Conservation (phyloP, 2,329 filamentous ascomycete species). For the Gremmenia infestans region DNA sequence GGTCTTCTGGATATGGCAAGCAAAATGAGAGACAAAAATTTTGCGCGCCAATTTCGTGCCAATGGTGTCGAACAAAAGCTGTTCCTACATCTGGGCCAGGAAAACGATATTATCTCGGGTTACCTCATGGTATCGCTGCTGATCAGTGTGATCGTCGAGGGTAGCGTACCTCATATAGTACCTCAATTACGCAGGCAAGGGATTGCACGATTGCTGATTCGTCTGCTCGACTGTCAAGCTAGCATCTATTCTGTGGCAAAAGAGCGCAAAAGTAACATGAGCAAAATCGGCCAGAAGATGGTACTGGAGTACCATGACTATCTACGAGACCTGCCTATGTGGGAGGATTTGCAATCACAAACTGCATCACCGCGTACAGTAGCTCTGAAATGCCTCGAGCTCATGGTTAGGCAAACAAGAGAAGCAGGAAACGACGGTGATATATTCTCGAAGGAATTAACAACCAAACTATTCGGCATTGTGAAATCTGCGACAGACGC, state of each 20-base stretch:
- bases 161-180: slow-evolving; percentile 55
- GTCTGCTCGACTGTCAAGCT: slow-evolving; percentile 46
- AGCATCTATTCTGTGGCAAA: slow-evolving; percentile 58
- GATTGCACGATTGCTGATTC: slow-evolving; percentile 49
- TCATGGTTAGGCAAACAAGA: slow-evolving; percentile 48
- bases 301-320: slow-evolving; percentile 50
- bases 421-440: slow-evolving; percentile 43
- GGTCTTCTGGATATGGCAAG: slow-evolving; percentile 56
- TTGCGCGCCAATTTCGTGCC: slow-evolving; percentile 66
- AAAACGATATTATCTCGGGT: slow-evolving; percentile 56
- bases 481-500: slow-evolving; percentile 28
- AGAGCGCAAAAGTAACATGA: slow-evolving; percentile 64
- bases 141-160: slow-evolving; percentile 55
- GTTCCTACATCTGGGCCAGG: slow-evolving; percentile 54
- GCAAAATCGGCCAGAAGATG: slow-evolving; percentile 55
- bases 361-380: slow-evolving; percentile 58
- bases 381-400: slow-evolving; percentile 58
- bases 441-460: slow-evolving; percentile 45
- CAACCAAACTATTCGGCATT: slow-evolving; percentile 45
- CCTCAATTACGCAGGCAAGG: slow-evolving; percentile 51
- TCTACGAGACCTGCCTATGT: slow-evolving; percentile 51
- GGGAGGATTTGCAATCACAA: slow-evolving; percentile 49
- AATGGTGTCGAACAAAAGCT: slow-evolving; percentile 67
- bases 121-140: slow-evolving; percentile 62
- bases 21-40: slow-evolving; percentile 57